These are phyloP conservation scores for Xerocomus minutiporus DNA, from an alignment of 1,284 basidiomycete genomes.

Conservation along the genomic window DNA sequence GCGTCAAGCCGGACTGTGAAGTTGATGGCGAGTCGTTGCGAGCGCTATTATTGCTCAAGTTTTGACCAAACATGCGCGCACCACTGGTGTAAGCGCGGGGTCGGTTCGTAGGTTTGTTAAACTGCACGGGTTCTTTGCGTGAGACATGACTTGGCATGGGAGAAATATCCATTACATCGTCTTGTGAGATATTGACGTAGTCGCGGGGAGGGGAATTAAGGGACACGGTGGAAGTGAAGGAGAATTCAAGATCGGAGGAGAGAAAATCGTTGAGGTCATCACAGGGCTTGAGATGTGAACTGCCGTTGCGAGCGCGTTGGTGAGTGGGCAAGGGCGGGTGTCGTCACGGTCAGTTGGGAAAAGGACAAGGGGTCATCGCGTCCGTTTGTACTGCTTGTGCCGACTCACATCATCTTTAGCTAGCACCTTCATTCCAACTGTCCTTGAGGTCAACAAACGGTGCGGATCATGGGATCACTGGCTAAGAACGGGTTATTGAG, in stretches of 20 bases:
- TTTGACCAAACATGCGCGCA: conserved; percentile 64
- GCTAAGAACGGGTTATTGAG: too few species aligned
- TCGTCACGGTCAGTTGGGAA: too few species aligned
- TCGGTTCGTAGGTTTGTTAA: conserved; percentile 35
- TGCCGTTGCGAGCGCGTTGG: too few species aligned
- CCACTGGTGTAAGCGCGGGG: conserved; percentile 59
- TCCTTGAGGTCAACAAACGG: too few species aligned
- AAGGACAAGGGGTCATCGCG: too few species aligned
- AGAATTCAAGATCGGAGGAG: conserved; percentile 69
- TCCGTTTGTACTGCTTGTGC: too few species aligned
- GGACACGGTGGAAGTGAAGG: conserved; percentile 76
- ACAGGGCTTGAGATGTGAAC: conserved; percentile 29
- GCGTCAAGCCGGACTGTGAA: conserved; percentile 43
- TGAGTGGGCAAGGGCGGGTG: too few species aligned
- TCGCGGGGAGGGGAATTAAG: conserved; percentile 62
- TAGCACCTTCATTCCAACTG: too few species aligned
- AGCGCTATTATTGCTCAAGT: conserved; percentile 52
- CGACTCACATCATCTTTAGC: too few species aligned
- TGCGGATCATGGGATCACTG: too few species aligned
- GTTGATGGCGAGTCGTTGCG: conserved; percentile 21
- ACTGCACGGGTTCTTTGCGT: conserved; percentile 28
- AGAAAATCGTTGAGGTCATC: conserved; percentile 63
- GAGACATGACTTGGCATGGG: conserved; percentile 47
- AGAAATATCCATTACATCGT: conserved; percentile 75
- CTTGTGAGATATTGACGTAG: conserved; percentile 41